Percentiles rank a stretch among this genome's conserved stretches.
These are phyloP conservation scores for Phytopythium montanum DNA, from an alignment of 352 stramenopile genomes.

Conservation along the genomic window DNA sequence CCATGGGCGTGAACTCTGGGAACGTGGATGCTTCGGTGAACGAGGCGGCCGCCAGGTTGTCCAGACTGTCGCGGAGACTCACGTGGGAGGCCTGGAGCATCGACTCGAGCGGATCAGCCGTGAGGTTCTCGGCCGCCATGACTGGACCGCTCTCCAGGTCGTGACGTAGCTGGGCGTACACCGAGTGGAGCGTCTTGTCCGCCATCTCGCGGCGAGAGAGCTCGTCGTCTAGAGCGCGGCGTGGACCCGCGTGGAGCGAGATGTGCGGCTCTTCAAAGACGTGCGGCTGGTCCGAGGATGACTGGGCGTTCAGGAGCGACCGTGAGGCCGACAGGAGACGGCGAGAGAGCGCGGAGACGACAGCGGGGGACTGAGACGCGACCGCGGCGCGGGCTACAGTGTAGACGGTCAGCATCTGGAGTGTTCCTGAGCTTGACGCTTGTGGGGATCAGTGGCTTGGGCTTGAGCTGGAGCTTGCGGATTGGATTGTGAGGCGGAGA, in stretches of 20 bases:
- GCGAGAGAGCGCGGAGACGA: neutral
- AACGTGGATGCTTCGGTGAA: constrained; percentile 70
- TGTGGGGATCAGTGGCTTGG: neutral
- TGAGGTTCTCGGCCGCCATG: too few species aligned
- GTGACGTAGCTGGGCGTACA: constrained; percentile 20
- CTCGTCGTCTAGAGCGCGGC: constrained; percentile 6
- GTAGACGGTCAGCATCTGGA: constrained; percentile 4
- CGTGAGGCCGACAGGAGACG: constrained; percentile 3
- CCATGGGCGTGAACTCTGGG: constrained; percentile 51
- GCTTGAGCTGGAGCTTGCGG: neutral
- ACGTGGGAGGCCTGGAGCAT: neutral
- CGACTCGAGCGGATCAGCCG: neutral
- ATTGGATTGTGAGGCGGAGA: constrained; percentile 9
- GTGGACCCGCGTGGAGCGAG: constrained; percentile 3
- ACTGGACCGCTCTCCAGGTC: constrained; percentile 11
- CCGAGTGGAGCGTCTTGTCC: constrained; percentile 7
- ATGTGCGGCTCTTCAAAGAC: constrained; percentile 5
- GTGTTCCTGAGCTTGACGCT: neutral
- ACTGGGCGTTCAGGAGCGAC: neutral
- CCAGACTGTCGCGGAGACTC: constrained; percentile 30
- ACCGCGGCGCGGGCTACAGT: constrained; percentile 3
- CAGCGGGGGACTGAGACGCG: constrained; percentile 3
- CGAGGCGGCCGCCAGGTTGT: constrained; percentile 36
- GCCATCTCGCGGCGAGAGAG: constrained; percentile 1
- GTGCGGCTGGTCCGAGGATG: neutral